These are phyloP conservation scores for Blakeslea trispora DNA, from an alignment of 371 early-diverging fungal species.

Conservation along the genomic window DNA sequence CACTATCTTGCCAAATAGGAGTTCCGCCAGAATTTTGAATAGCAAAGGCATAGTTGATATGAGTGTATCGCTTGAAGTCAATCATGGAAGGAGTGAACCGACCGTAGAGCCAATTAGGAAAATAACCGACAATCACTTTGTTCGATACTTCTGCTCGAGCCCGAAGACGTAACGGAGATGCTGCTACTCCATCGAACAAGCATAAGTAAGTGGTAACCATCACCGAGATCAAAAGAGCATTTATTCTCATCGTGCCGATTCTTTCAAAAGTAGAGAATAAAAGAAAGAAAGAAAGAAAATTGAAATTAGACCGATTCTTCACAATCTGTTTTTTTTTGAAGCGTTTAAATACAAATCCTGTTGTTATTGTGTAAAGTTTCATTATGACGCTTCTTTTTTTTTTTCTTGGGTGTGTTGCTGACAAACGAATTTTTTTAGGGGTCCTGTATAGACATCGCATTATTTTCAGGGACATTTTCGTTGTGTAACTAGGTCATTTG, in stretches of 20 bases:
- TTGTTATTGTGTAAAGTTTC: too few relatives aligned
- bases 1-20: slow-evolving; percentile 31
- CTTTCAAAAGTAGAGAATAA: too few relatives aligned
- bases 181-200: slow-evolving; percentile 9
- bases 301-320: too few relatives aligned
- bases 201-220: slow-evolving; percentile 14
- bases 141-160: slow-evolving; percentile 14
- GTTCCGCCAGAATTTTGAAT: slow-evolving; percentile 36
- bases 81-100: slow-evolving; percentile 37
- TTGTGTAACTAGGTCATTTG: too few relatives aligned
- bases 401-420: too few relatives aligned
- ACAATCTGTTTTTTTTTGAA: neutral
- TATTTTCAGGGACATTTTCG: too few relatives aligned
- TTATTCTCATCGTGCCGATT: slow-evolving; percentile 19
- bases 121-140: slow-evolving; percentile 35
- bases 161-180: slow-evolving; percentile 15
- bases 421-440: too few relatives aligned
- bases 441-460: too few relatives aligned
- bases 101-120: slow-evolving; percentile 41
- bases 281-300: too few relatives aligned
- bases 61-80: slow-evolving; percentile 56
- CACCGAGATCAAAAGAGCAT: slow-evolving; percentile 11
- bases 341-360: too few relatives aligned
- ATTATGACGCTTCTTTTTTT: too few relatives aligned
- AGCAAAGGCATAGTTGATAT: slow-evolving; percentile 48